Percentiles rank a stretch among this genome's conserved stretches.
These are phyloP conservation scores for Xerophyta viscosa DNA, from an alignment of 106 monocot species.

Conservation along the genomic window DNA sequence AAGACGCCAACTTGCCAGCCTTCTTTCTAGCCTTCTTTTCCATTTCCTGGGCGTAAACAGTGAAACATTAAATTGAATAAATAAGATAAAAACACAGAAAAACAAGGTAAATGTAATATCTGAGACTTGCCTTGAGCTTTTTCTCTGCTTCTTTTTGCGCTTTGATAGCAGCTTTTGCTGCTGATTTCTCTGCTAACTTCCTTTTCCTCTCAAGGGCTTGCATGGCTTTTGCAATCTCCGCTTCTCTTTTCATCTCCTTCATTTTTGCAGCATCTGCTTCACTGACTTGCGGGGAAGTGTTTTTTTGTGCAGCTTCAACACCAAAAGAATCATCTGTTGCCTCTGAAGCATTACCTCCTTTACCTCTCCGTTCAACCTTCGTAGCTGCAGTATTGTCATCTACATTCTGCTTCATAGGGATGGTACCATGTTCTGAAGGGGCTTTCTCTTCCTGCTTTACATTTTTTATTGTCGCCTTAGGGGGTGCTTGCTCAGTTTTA, in stretches of 20 bases:
- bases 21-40: slow-evolving; percentile 94
- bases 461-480: slow-evolving; percentile 14
- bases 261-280: slow-evolving; percentile 47
- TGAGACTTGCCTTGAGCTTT: slow-evolving; percentile 45
- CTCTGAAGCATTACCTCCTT: slow-evolving; percentile 1
- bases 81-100: background rate
- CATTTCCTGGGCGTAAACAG: slow-evolving; percentile 22
- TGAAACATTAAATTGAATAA: background rate
- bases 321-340: slow-evolving; percentile 8
- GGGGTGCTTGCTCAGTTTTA: slow-evolving; percentile 16
- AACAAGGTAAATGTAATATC: background rate
- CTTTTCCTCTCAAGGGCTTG: slow-evolving; percentile 82
- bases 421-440: slow-evolving; percentile 7
- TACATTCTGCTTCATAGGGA: slow-evolving; percentile 4
- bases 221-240: slow-evolving; percentile 86
- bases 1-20: slow-evolving; percentile 19
- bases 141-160: slow-evolving; percentile 86
- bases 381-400: slow-evolving; percentile 20
- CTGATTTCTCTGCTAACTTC: slow-evolving; percentile 78
- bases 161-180: slow-evolving; percentile 50
- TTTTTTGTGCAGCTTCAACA: slow-evolving; percentile 16
- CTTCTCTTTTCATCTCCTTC: slow-evolving; percentile 80
- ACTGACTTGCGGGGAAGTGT: slow-evolving; percentile 8
- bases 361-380: slow-evolving; percentile 14
- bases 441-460: slow-evolving; percentile 22